These are phyloP conservation scores for Fomitopsis pinicola DNA, from an alignment of 1,284 basidiomycete species.

Conservation along the genomic window DNA sequence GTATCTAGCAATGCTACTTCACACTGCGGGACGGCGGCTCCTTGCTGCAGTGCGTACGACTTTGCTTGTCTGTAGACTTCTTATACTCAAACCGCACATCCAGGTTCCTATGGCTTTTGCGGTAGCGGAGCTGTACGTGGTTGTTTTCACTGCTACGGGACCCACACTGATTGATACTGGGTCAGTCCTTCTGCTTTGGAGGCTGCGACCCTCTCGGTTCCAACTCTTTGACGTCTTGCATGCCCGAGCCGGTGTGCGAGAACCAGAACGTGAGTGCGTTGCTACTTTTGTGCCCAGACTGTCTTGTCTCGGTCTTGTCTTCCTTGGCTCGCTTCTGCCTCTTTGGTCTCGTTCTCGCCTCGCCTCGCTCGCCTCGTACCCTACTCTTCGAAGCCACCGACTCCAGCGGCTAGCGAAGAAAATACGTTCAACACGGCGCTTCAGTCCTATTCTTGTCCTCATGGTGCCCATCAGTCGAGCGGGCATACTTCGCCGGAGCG, in stretches of 20 bases:
- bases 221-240: slow-evolving; percentile 59
- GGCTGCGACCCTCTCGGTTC: slow-evolving; percentile 80
- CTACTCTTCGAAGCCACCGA: no score
- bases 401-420: not conserved
- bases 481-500: not conserved
- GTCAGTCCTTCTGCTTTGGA: slow-evolving; percentile 65
- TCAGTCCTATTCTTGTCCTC: not conserved
- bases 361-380: no score
- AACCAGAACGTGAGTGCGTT: slow-evolving; percentile 45
- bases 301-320: not conserved
- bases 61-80: not conserved
- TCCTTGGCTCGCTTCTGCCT: not conserved
- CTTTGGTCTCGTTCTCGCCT: not conserved
- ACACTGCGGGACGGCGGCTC: not conserved
- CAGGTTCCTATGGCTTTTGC: slow-evolving; percentile 20
- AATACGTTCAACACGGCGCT: not conserved
- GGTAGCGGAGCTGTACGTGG: slow-evolving; percentile 20
- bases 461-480: not conserved
- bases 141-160: not conserved
- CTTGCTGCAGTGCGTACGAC: slow-evolving; percentile 6
- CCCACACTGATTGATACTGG: not conserved
- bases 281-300: not conserved
- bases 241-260: slow-evolving; percentile 68
- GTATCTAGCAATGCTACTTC: slow-evolving; percentile 4
- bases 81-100: not conserved